A percentile compares a stretch with the other conserved stretches of the same genome.
Evolutionary conservation across 73 alveolate genomes (phyloP).

Genomic region (Paramecium sexaurelia): DNA sequence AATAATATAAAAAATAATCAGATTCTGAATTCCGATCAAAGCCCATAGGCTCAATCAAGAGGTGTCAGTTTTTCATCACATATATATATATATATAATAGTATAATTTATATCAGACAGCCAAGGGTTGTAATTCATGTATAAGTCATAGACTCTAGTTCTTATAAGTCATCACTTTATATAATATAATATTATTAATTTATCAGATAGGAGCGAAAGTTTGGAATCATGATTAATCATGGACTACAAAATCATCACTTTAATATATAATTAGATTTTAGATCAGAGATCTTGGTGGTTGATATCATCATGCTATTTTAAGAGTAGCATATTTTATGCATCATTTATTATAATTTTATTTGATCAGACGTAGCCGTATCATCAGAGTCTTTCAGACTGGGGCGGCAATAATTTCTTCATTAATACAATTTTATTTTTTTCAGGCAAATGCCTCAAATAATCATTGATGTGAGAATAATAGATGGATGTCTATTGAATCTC

Average conservation of each 20-base stretch:
- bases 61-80: constrained; percentile 41
- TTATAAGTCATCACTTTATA: not conserved
- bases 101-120: constrained; percentile 29
- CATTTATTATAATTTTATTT: not conserved
- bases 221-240: constrained; percentile 48
- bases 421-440: not conserved
- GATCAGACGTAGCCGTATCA: constrained; percentile 57
- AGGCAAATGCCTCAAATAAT: constrained; percentile 56
- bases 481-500: constrained; percentile 32
- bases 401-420: constrained; percentile 37
- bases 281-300: constrained; percentile 57
- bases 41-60: constrained; percentile 53
- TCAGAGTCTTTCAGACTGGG: constrained; percentile 31
- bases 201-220: constrained; percentile 55
- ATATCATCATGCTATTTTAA: not conserved
- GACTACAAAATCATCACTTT: constrained; percentile 36
- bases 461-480: constrained; percentile 12
- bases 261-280: not conserved
- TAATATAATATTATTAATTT: not conserved
- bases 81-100: not conserved
- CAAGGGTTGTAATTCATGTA: constrained; percentile 39
- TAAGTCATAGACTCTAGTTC: constrained; percentile 37
- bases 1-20: not conserved
- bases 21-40: constrained; percentile 29
- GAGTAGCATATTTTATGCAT: constrained; percentile 35